Evolutionary conservation across 805 yeast species (phyloP), one percentile per base, ranked within the genome.

Genomic region (Barnettozyma sucrosica): DNA sequence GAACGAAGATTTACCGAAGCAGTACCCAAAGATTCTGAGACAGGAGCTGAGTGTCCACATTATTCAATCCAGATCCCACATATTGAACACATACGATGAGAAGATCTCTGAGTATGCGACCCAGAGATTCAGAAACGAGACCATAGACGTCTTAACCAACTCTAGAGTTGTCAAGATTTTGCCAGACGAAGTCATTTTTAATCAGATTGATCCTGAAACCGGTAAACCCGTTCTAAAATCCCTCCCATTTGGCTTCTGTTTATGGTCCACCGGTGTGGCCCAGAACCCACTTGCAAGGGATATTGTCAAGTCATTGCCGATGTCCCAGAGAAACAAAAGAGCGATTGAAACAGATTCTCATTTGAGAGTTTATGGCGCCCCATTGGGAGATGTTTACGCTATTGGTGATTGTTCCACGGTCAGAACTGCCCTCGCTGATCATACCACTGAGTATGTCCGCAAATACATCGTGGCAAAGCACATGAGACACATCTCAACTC

Each of bases 281-380:
- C 82, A 79, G 55, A 75, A 79, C 51, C 84, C 83, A 14, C 61
- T 83, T 43, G 81, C 86, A 7, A 72, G 74, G 58, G 72, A 72
- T 34, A 70, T 83, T 39, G 82, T 76, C 41, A 64, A 69, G 19
- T 63, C 70, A n/a, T 66, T 83, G 33, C 58, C 62, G 11, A 69
- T 65, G 1, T 59, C 66, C 26, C 89, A 83, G 65, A 69, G 68
- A 53, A 83, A 83, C 60, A 74, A 70, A 56, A 76, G 85, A 55
- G 89, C 89, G n/a, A 76, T 83, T 42, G 89, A 83, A 60, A 83
- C 89, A 1, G 89, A 83, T 61, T 69, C 83, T n/a, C 86, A 83
- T 53, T 65, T 83, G 54, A 72, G 89, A 52, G 85, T 83, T 9
- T 60, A 80, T 44, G 89, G 89, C 25, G 78, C 86, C 4, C 84